Conservation (phyloP, 495 filamentous ascomycete genomes). For the Xylaria castorea region DNA sequence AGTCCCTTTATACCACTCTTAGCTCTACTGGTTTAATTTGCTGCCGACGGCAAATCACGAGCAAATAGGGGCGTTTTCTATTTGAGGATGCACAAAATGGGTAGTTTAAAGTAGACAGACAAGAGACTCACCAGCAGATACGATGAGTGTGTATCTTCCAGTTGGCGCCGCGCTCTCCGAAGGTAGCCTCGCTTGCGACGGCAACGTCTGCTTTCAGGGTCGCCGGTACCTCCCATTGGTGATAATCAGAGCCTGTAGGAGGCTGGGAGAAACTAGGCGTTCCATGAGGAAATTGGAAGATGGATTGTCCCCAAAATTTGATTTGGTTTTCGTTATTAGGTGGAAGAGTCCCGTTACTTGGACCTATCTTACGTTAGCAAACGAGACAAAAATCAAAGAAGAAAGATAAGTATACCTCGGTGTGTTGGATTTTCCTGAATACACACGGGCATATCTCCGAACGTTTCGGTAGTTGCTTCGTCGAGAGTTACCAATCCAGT, state of each 20-base stretch:
- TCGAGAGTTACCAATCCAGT: slow-evolving; percentile 51
- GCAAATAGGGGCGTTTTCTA: not conserved
- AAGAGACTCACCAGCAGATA: slow-evolving; percentile 44
- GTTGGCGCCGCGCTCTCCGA: slow-evolving; percentile 30
- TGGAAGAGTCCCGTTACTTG: slow-evolving; percentile 45
- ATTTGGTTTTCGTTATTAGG: slow-evolving; percentile 49
- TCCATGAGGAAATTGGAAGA: slow-evolving; percentile 59
- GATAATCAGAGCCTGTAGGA: slow-evolving; percentile 47
- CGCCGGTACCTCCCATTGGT: slow-evolving; percentile 58
- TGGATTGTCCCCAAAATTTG: slow-evolving; percentile 60
- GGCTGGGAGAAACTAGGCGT: slow-evolving; percentile 57
- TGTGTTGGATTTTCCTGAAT: slow-evolving; percentile 41
- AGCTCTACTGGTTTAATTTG: not conserved
- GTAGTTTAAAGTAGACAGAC: not conserved
- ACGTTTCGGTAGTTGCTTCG: slow-evolving; percentile 35
- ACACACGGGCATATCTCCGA: slow-evolving; percentile 45
- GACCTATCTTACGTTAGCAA: slow-evolving; percentile 25
- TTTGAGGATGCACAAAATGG: not conserved
- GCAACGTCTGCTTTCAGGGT: slow-evolving; percentile 38
- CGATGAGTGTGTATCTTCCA: slow-evolving; percentile 39
- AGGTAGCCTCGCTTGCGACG: slow-evolving; percentile 36
- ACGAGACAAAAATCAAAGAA: not conserved
- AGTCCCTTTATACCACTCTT: slow-evolving; percentile 37
- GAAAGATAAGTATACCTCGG: slow-evolving; percentile 26
- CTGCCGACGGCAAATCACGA: not conserved